Evolutionary conservation across 768 basidiomycete species (phyloP).

Genomic region (Russula emetica): DNA sequence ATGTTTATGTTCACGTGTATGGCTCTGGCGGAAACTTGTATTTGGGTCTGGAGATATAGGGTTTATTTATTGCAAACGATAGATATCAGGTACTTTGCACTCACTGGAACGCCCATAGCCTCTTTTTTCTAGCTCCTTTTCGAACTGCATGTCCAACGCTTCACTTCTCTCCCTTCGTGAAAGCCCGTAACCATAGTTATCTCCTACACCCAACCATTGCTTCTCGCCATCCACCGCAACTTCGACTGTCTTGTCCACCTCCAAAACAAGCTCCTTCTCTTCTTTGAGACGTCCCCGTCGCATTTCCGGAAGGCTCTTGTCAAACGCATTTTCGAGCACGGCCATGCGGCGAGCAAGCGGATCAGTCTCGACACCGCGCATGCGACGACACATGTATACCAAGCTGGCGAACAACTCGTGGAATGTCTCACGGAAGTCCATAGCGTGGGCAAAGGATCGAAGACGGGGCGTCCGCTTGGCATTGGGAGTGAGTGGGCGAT

Average conservation of each 20-base stretch:
- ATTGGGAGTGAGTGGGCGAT: slow-evolving; percentile 37
- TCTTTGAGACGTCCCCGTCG: slow-evolving; percentile 13
- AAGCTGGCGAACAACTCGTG: slow-evolving; percentile 55
- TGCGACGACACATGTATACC: slow-evolving; percentile 53
- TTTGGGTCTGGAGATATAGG: neutral
- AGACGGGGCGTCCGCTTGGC: slow-evolving; percentile 48
- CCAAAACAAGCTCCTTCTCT: slow-evolving; percentile 11
- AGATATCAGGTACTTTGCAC: neutral
- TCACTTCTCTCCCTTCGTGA: slow-evolving; percentile 48
- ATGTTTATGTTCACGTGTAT: slow-evolving; percentile 7
- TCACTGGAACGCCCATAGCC: slow-evolving; percentile 14
- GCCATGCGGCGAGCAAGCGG: slow-evolving; percentile 42
- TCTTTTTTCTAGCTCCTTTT: slow-evolving; percentile 47
- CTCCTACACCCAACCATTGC: slow-evolving; percentile 51
- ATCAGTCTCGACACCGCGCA: slow-evolving; percentile 53
- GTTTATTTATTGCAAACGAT: neutral
- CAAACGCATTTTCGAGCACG: slow-evolving; percentile 37
- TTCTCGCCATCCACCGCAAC: slow-evolving; percentile 41
- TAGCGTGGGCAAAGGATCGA: slow-evolving; percentile 55
- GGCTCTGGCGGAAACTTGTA: neutral
- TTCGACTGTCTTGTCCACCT: slow-evolving; percentile 11
- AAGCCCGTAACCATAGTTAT: slow-evolving; percentile 45
- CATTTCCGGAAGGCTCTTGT: slow-evolving; percentile 31
- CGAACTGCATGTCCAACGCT: slow-evolving; percentile 49
- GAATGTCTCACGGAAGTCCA: slow-evolving; percentile 68